Evolutionary conservation across 2,329 filamentous ascomycete genomes (phyloP).

Genomic region (Aspergillus bombycis): DNA sequence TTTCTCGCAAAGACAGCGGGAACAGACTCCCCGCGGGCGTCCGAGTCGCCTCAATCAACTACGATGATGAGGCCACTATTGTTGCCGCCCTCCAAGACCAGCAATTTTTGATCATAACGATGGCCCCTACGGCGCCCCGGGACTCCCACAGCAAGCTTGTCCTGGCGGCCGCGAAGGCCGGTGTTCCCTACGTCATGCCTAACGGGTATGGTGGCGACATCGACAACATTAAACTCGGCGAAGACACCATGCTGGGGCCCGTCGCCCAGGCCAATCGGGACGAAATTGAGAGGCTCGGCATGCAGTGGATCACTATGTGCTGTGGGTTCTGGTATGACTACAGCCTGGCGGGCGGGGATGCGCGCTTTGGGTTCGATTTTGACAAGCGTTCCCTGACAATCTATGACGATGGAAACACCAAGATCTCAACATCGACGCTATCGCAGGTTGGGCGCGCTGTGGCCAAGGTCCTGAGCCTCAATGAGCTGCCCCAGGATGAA

Average conservation of each 20-base stretch:
- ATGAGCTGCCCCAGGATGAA: slow-evolving; percentile 44
- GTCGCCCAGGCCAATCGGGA: slow-evolving; percentile 27
- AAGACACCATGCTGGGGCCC: slow-evolving; percentile 42
- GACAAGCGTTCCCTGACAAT: slow-evolving; percentile 46
- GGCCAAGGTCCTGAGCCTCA: slow-evolving; percentile 54
- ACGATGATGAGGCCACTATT: slow-evolving; percentile 51
- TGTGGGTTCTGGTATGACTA: slow-evolving; percentile 61
- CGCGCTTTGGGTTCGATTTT: slow-evolving; percentile 56
- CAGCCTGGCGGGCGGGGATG: slow-evolving; percentile 43
- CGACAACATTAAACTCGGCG: slow-evolving; percentile 32
- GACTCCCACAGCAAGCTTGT: slow-evolving; percentile 56
- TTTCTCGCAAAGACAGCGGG: slow-evolving; percentile 51
- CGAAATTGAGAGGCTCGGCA: slow-evolving; percentile 47
- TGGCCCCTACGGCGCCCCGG: slow-evolving; percentile 48
- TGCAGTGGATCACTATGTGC: slow-evolving; percentile 49
- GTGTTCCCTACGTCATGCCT: slow-evolving; percentile 59
- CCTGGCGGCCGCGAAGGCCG: slow-evolving; percentile 58
- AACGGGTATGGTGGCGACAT: slow-evolving; percentile 48
- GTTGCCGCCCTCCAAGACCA: slow-evolving; percentile 57
- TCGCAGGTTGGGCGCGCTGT: slow-evolving; percentile 59
- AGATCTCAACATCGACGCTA: slow-evolving; percentile 63
- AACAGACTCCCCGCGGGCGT: slow-evolving; percentile 51
- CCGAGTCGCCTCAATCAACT: slow-evolving; percentile 50
- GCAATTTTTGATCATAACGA: slow-evolving; percentile 61
- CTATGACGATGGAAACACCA: slow-evolving; percentile 61